Conservation (phyloP, 176 grass and related monocot genomes). For the Aegilops bicornis region DNA sequence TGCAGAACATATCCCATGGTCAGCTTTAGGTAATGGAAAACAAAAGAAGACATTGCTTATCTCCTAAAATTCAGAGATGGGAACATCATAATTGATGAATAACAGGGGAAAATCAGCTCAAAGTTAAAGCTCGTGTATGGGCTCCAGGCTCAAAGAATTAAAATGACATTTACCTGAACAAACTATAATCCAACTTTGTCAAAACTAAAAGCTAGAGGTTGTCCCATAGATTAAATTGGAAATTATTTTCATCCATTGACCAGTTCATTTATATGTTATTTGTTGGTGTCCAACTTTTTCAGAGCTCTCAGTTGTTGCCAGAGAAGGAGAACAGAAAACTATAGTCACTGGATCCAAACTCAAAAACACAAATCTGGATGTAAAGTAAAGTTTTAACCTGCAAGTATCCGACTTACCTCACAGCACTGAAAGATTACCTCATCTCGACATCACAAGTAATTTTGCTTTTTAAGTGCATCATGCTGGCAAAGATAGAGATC, state of each 20-base stretch:
- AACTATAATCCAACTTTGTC: neutral
- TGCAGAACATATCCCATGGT: slow-evolving; percentile 34
- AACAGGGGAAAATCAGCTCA: neutral
- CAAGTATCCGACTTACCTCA: neutral
- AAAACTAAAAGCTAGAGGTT: neutral
- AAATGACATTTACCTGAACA: slow-evolving; percentile 6
- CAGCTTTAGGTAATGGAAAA: slow-evolving; percentile 34
- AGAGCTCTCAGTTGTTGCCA: slow-evolving; percentile 1
- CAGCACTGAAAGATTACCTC: neutral
- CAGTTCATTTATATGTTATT: neutral
- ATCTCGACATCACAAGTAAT: neutral
- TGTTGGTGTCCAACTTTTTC: neutral
- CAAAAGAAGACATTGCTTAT: slow-evolving; percentile 1
- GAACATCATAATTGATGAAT: slow-evolving; percentile 21
- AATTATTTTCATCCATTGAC: neutral
- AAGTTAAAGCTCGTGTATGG: neutral
- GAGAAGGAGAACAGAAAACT: neutral
- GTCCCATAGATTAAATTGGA: neutral
- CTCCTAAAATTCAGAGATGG: slow-evolving; percentile 19
- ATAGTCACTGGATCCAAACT: neutral
- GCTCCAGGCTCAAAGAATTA: neutral
- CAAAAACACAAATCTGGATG: neutral
- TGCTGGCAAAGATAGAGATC: neutral
- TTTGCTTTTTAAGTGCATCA: neutral
- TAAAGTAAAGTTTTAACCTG: neutral